A percentile compares a stretch with the other conserved stretches of the same genome.
Conservation (phyloP, 257 asterid species). For the Mentha longifolia region DNA sequence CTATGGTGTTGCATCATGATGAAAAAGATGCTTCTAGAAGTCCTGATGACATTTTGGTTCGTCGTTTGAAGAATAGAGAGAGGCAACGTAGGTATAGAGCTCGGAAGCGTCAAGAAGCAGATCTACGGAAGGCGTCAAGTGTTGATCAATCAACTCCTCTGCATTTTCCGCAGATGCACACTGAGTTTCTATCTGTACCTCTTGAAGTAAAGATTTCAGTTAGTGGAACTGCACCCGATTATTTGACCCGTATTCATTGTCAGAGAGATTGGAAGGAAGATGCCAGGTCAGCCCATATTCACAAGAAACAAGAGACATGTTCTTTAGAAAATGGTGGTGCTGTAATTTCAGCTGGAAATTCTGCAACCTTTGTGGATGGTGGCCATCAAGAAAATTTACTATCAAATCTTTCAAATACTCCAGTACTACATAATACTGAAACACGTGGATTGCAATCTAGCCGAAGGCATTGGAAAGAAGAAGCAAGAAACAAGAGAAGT, state of each 20-base stretch:
- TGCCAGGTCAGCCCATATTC: conserved; percentile 68
- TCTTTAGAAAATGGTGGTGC: conserved; percentile 24
- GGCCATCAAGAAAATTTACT: conserved; percentile 27
- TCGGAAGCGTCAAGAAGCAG: conserved; percentile 78
- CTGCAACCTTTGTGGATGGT: conserved; percentile 32
- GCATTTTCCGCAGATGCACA: conserved; percentile 37
- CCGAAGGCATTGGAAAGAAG: conserved; percentile 89
- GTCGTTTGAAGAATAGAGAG: conserved; percentile 85
- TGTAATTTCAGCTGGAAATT: conserved; percentile 35
- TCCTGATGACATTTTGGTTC: conserved; percentile 58
- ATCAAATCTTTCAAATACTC: conserved; percentile 21
- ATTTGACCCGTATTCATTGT: conserved; percentile 62
- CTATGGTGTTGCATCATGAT: conserved; percentile 46
- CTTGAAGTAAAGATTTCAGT: conserved; percentile 44
- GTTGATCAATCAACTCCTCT: conserved; percentile 43
- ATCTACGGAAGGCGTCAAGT: conserved; percentile 45
- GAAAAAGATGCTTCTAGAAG: conserved; percentile 44
- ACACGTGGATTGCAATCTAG: conserved; percentile 42
- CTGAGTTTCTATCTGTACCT: conserved; percentile 39
- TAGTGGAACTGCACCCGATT: conserved; percentile 42
- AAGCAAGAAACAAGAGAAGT: conserved; percentile 80
- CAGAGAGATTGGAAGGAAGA: conserved; percentile 86
- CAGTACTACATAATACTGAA: conserved; percentile 34
- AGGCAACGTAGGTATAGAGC: conserved; percentile 94
- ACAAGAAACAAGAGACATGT: conserved; percentile 44